Evolutionary conservation across 495 filamentous ascomycete genomes (phyloP).

Genomic region (Lichina pygmaea): DNA sequence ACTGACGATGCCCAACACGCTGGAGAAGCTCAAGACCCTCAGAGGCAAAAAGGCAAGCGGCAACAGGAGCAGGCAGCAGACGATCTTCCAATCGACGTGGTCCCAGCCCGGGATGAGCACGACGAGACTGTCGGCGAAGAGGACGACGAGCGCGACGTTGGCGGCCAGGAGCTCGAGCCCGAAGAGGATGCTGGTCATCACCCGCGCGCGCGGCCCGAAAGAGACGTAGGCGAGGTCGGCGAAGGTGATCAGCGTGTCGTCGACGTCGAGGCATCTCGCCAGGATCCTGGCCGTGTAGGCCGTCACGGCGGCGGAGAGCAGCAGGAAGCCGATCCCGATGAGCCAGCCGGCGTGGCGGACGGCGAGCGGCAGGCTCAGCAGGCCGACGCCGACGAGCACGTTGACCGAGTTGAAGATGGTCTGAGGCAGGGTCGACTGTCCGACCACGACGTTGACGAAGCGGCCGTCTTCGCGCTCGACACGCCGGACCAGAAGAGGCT

Average conservation of each 20-base stretch:
- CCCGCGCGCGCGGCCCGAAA: slow-evolving; percentile 59
- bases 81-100: slow-evolving; percentile 55
- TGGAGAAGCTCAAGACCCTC: slow-evolving; percentile 64
- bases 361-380: slow-evolving; percentile 71
- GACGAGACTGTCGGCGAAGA: slow-evolving; percentile 78
- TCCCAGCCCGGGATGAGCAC: slow-evolving; percentile 50
- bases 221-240: slow-evolving; percentile 82
- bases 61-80: slow-evolving; percentile 56
- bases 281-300: slow-evolving; percentile 70
- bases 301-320: slow-evolving; percentile 45
- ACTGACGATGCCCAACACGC: slow-evolving; percentile 67
- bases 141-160: slow-evolving; percentile 71
- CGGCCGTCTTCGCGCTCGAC: slow-evolving; percentile 70
- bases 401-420: slow-evolving; percentile 95
- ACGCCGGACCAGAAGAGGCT: slow-evolving; percentile 62
- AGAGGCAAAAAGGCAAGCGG: slow-evolving; percentile 73
- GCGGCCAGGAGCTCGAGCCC: slow-evolving; percentile 67
- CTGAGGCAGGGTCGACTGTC: slow-evolving; percentile 81
- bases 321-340: slow-evolving; percentile 49
- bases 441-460: slow-evolving; percentile 53
- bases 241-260: slow-evolving; percentile 60
- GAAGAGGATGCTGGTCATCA: slow-evolving; percentile 65
- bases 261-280: slow-evolving; percentile 70
- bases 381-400: slow-evolving; percentile 72
- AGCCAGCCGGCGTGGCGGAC: slow-evolving; percentile 83